phyloP scores from a whole-genome alignment of 140 eudicot species.

The Oenanthe javanica region DNA sequence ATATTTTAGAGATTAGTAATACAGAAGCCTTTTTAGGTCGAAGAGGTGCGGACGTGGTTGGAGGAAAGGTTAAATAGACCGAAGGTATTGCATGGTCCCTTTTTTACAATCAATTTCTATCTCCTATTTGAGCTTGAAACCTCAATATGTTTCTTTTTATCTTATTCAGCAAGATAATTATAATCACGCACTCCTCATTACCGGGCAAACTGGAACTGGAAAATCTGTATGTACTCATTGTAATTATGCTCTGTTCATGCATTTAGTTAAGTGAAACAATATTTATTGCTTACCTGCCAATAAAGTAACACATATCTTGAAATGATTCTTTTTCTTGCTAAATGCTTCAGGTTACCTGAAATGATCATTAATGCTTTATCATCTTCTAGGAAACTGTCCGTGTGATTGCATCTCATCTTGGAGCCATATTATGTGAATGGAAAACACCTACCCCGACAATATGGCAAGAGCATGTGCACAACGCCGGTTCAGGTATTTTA shows the following conservation, averaged over 20 bases:
- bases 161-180: slow-evolving; percentile 34
- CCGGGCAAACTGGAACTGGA: slow-evolving; percentile 94
- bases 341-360: slow-evolving; percentile 13
- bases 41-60: too few relatives aligned
- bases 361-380: slow-evolving; percentile 21
- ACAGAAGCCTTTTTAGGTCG: too few relatives aligned
- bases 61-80: too few relatives aligned
- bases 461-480: slow-evolving; percentile 91
- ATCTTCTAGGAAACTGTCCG: slow-evolving; percentile 70
- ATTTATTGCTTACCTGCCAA: not conserved
- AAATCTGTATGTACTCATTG: slow-evolving; percentile 67
- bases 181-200: slow-evolving; percentile 63
- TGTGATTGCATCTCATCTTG: slow-evolving; percentile 71
- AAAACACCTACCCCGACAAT: slow-evolving; percentile 91
- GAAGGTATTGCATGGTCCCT: too few relatives aligned
- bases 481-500: slow-evolving; percentile 51
- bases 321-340: not conserved
- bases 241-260: not conserved
- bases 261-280: not conserved
- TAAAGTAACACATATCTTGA: not conserved
- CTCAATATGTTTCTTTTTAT: slow-evolving; percentile 8
- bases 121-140: not conserved
- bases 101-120: too few relatives aligned
- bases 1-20: too few relatives aligned
- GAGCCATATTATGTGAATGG: slow-evolving; percentile 77